Conservation (phyloP, 129 eudicot genomes). For the Pseudognaphalium luteoalbum region DNA sequence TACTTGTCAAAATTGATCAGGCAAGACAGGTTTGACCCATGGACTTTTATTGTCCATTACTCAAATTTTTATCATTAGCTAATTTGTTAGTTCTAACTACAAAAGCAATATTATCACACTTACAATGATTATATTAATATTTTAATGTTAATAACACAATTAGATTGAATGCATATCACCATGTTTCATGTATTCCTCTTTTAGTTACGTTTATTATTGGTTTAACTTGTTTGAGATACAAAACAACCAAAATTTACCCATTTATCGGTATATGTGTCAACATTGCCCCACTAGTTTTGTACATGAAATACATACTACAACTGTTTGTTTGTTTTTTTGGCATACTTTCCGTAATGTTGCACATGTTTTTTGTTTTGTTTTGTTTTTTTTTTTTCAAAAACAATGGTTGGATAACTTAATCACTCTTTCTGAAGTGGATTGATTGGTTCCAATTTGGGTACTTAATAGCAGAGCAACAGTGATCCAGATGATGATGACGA, state of each 20-base stretch:
- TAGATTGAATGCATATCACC: not conserved
- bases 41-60: not conserved
- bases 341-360: not conserved
- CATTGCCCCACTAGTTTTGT: not conserved
- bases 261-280: not conserved
- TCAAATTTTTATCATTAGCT: not conserved
- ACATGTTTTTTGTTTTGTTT: not conserved
- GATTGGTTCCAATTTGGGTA: slow-evolving; percentile 15
- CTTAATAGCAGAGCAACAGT: slow-evolving; percentile 44
- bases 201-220: too few species aligned
- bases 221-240: not conserved
- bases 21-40: not conserved
- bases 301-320: not conserved
- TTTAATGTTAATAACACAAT: not conserved
- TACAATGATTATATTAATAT: not conserved
- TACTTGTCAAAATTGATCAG: not conserved
- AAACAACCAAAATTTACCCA: not conserved
- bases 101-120: not conserved
- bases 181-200: not conserved
- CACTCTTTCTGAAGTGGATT: not conserved
- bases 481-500: slow-evolving; percentile 41
- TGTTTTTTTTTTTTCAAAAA: not conserved
- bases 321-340: not conserved
- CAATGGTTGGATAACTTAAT: slow-evolving; percentile 2
- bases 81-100: not conserved